These are phyloP conservation scores for Massospora cicadina DNA, from an alignment of 371 early-diverging fungal genomes.

Conservation along the genomic window DNA sequence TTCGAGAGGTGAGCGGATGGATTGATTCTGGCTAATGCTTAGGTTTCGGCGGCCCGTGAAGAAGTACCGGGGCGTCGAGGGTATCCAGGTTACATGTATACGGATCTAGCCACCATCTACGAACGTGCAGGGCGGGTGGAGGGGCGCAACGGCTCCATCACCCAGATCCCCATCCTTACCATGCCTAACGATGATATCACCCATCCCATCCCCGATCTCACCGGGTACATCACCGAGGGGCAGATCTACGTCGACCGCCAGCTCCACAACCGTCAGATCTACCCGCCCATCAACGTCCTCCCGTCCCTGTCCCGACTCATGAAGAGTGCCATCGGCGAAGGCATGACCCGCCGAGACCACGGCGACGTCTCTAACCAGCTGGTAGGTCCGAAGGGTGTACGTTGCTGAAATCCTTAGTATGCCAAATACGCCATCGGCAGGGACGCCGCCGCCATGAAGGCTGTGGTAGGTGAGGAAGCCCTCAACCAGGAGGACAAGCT, in stretches of 20 bases:
- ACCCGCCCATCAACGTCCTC: slow-evolving; percentile 99
- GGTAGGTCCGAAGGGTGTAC: slow-evolving; percentile 20
- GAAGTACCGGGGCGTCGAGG: slow-evolving; percentile 99
- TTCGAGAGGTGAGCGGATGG: slow-evolving; percentile 72
- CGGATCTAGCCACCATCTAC: slow-evolving; percentile 99
- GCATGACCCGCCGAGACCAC: slow-evolving; percentile 98
- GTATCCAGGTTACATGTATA: slow-evolving; percentile 99
- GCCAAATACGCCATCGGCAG: slow-evolving; percentile 99
- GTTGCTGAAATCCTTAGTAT: slow-evolving; percentile 33
- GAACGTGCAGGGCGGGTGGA: slow-evolving; percentile 99
- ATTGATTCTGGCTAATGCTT: neutral
- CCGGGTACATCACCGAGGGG: slow-evolving; percentile 99
- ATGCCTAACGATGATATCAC: slow-evolving; percentile 99
- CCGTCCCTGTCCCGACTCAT: slow-evolving; percentile 99
- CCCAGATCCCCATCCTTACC: slow-evolving; percentile 99
- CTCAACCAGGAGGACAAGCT: slow-evolving; percentile 97
- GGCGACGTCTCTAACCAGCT: slow-evolving; percentile 99
- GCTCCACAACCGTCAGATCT: slow-evolving; percentile 98
- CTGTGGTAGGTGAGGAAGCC: slow-evolving; percentile 99
- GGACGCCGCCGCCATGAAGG: slow-evolving; percentile 99
- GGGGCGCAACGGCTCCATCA: slow-evolving; percentile 98
- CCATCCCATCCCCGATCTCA: slow-evolving; percentile 99
- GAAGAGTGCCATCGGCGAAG: slow-evolving; percentile 99
- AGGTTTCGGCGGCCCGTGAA: slow-evolving; percentile 98
- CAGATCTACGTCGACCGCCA: slow-evolving; percentile 99